Evolutionary conservation across 495 filamentous ascomycete genomes (phyloP).

Genomic region (Astrocystis sublimbata): DNA sequence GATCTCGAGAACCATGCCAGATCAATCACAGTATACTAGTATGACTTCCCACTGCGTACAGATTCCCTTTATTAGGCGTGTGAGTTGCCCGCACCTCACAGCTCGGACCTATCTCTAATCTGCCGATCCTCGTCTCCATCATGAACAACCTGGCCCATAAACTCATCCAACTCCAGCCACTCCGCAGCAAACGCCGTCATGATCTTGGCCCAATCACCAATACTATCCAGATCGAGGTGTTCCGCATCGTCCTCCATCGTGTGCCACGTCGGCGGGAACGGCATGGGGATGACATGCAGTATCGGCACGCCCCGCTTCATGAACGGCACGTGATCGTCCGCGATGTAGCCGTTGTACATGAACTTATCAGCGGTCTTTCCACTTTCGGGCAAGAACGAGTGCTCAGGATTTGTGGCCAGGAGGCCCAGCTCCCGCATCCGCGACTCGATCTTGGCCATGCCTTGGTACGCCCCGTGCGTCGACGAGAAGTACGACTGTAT

Average conservation of each 20-base stretch:
- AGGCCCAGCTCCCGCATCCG: conserved; percentile 59
- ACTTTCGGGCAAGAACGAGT: conserved; percentile 50
- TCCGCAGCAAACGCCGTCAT: conserved; percentile 78
- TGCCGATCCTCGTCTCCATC: background rate
- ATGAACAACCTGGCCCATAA: background rate
- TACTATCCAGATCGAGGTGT: conserved; percentile 74
- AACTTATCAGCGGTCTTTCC: conserved; percentile 55
- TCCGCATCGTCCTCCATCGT: conserved; percentile 74
- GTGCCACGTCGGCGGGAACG: conserved; percentile 84
- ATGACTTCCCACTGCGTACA: accelerated
- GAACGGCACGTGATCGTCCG: conserved; percentile 88
- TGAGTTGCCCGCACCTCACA: background rate
- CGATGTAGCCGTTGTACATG: conserved; percentile 41
- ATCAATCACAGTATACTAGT: background rate
- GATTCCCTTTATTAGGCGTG: background rate
- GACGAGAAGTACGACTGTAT: conserved; percentile 79
- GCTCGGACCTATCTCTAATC: conserved; percentile 4
- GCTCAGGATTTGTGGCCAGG: conserved; percentile 35
- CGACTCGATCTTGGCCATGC: conserved; percentile 65
- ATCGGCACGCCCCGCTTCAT: conserved; percentile 75
- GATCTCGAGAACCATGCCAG: too few species aligned
- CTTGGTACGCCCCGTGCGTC: conserved; percentile 88
- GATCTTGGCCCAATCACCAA: conserved; percentile 82
- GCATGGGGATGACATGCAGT: conserved; percentile 77
- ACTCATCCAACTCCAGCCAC: conserved; percentile 65